Conservation (phyloP, 2,329 filamentous ascomycete species). For the Lecanoromycetidae sp. region DNA sequence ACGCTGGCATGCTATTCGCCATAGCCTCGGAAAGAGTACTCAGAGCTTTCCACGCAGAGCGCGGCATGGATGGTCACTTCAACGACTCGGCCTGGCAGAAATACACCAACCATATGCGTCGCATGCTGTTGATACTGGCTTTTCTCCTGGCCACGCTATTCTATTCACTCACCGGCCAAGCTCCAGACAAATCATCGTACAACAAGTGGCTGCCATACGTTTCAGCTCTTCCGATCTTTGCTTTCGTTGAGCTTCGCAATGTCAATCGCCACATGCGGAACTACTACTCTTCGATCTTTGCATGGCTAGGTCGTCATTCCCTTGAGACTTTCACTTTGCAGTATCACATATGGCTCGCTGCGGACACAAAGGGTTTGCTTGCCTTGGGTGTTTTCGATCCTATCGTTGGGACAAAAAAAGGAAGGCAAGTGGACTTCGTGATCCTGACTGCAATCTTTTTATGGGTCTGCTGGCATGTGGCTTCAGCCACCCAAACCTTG, state of each 20-base stretch:
- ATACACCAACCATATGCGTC: too few species aligned
- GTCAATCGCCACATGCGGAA: slow-evolving; percentile 31
- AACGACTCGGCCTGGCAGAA: too few species aligned
- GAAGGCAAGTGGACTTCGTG: slow-evolving; percentile 28
- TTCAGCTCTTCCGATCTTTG: slow-evolving; percentile 42
- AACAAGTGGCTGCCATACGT: slow-evolving; percentile 42
- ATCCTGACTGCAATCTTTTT: slow-evolving; percentile 34
- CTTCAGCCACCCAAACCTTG: slow-evolving; percentile 28
- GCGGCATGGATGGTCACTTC: too few species aligned
- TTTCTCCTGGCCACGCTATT: slow-evolving; percentile 25
- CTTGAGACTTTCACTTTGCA: slow-evolving; percentile 50
- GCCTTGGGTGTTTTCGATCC: slow-evolving; percentile 24
- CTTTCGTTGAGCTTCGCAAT: slow-evolving; percentile 43
- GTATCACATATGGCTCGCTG: slow-evolving; percentile 50
- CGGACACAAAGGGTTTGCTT: slow-evolving; percentile 44
- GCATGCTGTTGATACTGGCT: slow-evolving; percentile 11
- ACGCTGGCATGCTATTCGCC: slow-evolving; percentile 43
- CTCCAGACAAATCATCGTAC: slow-evolving; percentile 33
- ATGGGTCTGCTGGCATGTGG: slow-evolving; percentile 30
- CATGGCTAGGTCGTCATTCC: slow-evolving; percentile 44
- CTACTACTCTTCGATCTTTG: slow-evolving; percentile 36
- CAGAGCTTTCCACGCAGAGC: too few species aligned
- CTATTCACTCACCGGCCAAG: slow-evolving; percentile 25
- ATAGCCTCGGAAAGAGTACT: too few species aligned
- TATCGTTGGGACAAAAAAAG: slow-evolving; percentile 15